Conservation (phyloP, 345 rosid species). For the Salix dunnii region DNA sequence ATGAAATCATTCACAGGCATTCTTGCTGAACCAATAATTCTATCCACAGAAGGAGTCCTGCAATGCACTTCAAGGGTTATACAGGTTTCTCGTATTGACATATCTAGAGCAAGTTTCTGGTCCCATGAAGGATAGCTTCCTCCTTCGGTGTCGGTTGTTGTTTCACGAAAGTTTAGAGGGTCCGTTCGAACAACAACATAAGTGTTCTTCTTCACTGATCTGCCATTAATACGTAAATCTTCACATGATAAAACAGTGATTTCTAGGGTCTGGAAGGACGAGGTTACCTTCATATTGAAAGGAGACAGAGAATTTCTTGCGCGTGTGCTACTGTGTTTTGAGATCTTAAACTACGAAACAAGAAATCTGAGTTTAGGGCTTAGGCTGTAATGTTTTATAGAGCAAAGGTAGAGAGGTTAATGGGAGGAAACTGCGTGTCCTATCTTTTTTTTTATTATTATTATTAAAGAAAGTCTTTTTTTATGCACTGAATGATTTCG, state of each 20-base stretch:
- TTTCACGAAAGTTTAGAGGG: slow-evolving; percentile 3
- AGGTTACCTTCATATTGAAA: neutral
- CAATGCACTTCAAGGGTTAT: slow-evolving; percentile 16
- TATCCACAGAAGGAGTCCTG: neutral
- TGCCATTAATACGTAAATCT: slow-evolving; percentile 12
- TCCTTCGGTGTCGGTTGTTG: slow-evolving; percentile 5
- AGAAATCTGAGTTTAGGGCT: neutral
- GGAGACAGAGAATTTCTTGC: neutral
- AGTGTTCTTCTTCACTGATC: slow-evolving; percentile 9
- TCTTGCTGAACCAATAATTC: slow-evolving; percentile 13
- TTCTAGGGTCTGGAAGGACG: neutral
- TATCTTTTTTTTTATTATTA: too few species aligned
- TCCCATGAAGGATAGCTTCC: slow-evolving; percentile 20
- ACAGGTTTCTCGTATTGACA: neutral
- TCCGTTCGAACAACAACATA: slow-evolving; percentile 13
- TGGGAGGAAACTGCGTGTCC: neutral
- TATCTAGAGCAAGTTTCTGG: slow-evolving; percentile 13
- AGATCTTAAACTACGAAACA: neutral
- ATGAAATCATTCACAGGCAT: slow-evolving; percentile 27
- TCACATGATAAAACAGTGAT: slow-evolving; percentile 21
- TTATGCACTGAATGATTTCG: too few species aligned
- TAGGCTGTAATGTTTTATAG: neutral
- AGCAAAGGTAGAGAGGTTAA: neutral
- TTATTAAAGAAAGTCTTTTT: too few species aligned
- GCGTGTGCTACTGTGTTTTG: neutral